Evolutionary conservation across 768 basidiomycete species (phyloP).

Genomic region (Tulasnella sp.): DNA sequence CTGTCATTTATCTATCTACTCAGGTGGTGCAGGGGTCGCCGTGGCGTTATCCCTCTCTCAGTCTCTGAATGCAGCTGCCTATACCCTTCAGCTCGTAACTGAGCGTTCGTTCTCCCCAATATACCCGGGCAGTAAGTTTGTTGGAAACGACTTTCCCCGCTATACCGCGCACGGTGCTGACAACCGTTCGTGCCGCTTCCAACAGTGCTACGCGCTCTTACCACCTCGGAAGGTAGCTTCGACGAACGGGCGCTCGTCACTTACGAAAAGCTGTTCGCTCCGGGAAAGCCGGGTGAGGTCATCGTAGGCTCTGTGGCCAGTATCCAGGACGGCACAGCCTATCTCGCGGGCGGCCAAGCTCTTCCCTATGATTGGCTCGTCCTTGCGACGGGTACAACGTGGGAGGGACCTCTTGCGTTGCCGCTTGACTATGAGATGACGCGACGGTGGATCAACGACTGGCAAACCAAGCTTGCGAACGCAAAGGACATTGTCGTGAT

Average conservation of each 20-base stretch:
- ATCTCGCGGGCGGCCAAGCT: conserved; percentile 17
- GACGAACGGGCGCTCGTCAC: conserved; percentile 34
- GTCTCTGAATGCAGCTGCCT: too few species aligned
- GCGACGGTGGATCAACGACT: conserved; percentile 10
- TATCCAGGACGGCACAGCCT: conserved; percentile 28
- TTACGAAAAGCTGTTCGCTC: conserved; percentile 35
- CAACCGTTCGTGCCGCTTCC: too few species aligned
- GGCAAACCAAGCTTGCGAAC: conserved; percentile 14
- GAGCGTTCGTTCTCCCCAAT: too few species aligned
- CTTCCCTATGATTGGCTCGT: conserved; percentile 20
- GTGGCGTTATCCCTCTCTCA: too few species aligned
- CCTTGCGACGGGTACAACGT: conserved; percentile 19
- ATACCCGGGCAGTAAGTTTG: too few species aligned
- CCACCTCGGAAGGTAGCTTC: conserved; percentile 34
- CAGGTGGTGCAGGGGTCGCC: too few species aligned
- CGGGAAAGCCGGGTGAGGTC: conserved; percentile 34
- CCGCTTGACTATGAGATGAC: conserved; percentile 6
- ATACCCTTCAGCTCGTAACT: too few species aligned
- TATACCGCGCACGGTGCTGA: too few species aligned
- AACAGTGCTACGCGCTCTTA: conserved; percentile 40
- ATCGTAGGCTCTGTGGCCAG: conserved; percentile 30
- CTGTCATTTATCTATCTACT: too few species aligned
- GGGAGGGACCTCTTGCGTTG: conserved; percentile 15
- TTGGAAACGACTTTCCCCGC: too few species aligned
- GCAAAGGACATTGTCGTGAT: conserved; percentile 19